phyloP scores from a whole-genome alignment of 2,329 filamentous ascomycete species.

The Didymella arachidicola region DNA sequence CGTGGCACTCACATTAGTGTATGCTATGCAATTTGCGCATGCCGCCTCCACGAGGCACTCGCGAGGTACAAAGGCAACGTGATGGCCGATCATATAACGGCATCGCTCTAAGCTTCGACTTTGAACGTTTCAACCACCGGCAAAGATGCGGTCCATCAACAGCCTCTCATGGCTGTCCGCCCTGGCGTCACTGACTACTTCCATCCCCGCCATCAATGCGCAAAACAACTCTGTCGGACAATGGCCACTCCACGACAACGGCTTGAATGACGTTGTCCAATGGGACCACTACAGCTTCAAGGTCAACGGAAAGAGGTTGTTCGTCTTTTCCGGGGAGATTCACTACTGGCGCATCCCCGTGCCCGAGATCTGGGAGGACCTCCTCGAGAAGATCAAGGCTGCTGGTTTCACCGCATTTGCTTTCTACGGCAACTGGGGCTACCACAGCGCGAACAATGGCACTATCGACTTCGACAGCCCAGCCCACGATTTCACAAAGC shows the following conservation, averaged over 20 bases:
- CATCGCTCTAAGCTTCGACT: conserved; percentile 28
- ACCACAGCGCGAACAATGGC: conserved; percentile 56
- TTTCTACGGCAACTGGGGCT: conserved; percentile 60
- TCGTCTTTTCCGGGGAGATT: conserved; percentile 63
- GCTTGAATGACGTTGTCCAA: conserved; percentile 57
- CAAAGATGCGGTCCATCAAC: conserved; percentile 32
- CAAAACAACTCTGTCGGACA: conserved; percentile 38
- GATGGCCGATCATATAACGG: conserved; percentile 22
- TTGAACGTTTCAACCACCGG: conserved; percentile 23
- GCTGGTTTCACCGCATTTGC: conserved; percentile 59
- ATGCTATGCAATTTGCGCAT: conserved; percentile 22
- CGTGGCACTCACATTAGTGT: conserved; percentile 23
- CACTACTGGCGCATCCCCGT: conserved; percentile 62
- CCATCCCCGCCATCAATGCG: conserved; percentile 29
- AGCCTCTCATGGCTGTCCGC: conserved; percentile 37
- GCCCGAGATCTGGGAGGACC: conserved; percentile 59
- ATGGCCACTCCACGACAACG: conserved; percentile 61
- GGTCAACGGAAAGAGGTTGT: conserved; percentile 60
- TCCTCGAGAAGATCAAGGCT: conserved; percentile 62
- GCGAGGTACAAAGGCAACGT: conserved; percentile 22
- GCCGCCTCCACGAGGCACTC: conserved; percentile 20
- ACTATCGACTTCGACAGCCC: conserved; percentile 62
- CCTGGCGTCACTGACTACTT: conserved; percentile 28
- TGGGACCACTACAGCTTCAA: conserved; percentile 65
- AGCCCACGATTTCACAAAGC: conserved; percentile 61